Conservation (phyloP, 768 basidiomycete genomes). For the Lactifluus rugatus region DNA sequence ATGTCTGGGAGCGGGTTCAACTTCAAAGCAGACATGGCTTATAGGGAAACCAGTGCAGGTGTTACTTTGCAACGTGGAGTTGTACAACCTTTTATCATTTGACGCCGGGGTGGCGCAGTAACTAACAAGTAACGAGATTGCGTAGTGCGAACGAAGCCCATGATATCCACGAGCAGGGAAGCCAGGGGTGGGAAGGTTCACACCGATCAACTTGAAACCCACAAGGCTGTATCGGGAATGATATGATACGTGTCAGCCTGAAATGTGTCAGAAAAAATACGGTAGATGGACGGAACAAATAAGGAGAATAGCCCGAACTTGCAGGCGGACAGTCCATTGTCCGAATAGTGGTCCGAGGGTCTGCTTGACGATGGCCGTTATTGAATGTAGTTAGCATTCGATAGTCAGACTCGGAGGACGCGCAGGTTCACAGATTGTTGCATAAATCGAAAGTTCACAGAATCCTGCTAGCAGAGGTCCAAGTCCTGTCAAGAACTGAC, state of each 20-base stretch:
- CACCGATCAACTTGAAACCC: neutral
- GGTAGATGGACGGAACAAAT: neutral
- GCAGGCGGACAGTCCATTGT: neutral
- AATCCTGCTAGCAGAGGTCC: neutral
- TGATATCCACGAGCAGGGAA: neutral
- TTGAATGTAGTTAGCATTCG: neutral
- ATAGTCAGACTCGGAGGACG: neutral
- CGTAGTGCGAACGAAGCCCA: neutral
- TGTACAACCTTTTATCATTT: neutral
- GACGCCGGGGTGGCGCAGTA: neutral
- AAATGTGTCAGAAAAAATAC: neutral
- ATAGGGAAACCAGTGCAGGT: neutral
- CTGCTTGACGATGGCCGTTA: neutral
- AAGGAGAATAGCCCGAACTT: neutral
- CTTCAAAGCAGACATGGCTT: conserved; percentile 1
- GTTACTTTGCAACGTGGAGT: neutral
- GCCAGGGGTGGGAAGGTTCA: neutral
- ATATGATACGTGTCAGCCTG: too few relatives aligned
- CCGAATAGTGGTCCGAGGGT: neutral
- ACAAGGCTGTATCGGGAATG: neutral
- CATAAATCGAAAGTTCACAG: neutral
- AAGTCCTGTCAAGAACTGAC: neutral
- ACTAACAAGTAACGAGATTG: neutral
- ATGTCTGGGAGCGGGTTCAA: neutral
- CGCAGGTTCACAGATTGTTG: neutral